These are phyloP conservation scores for Pouteria campechiana DNA, from an alignment of 179 eudicot genomes.

Conservation along the genomic window DNA sequence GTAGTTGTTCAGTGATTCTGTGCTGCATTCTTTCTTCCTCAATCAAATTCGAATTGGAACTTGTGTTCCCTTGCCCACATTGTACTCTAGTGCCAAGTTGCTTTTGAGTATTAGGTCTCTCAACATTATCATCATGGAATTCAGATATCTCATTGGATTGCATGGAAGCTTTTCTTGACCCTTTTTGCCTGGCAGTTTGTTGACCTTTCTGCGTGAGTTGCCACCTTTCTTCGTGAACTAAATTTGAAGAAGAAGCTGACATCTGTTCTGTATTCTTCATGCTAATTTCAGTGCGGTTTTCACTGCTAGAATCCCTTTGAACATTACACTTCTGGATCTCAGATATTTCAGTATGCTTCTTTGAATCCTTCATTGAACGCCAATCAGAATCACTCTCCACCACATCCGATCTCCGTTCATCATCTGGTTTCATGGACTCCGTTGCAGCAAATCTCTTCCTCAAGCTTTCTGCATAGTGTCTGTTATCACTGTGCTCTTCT, in stretches of 20 bases:
- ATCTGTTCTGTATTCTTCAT: constrained; percentile 14
- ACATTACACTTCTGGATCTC: constrained; percentile 18
- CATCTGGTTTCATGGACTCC: too few species aligned
- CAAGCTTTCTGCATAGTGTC: too few species aligned
- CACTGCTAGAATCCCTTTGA: constrained; percentile 18
- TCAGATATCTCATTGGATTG: constrained; percentile 13
- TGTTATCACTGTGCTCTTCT: too few species aligned
- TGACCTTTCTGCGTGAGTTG: constrained; percentile 15
- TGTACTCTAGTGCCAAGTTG: too few species aligned
- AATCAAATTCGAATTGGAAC: constrained; percentile 8
- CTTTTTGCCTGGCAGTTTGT: constrained; percentile 9
- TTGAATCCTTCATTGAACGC: constrained; percentile 66
- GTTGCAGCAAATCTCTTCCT: constrained; percentile 3
- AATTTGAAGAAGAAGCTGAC: constrained; percentile 13
- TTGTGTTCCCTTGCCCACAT: constrained; percentile 12
- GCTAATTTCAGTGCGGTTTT: too few species aligned
- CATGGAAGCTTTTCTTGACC: constrained; percentile 26
- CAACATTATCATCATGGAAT: constrained; percentile 8
- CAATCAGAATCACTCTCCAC: constrained; percentile 18
- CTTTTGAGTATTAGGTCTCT: constrained; percentile 13
- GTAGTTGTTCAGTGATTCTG: constrained; percentile 24
- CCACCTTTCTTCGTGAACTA: constrained; percentile 19
- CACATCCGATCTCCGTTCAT: too few species aligned
- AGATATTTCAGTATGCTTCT: constrained; percentile 48
- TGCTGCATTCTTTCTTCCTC: constrained; percentile 17